Conservation (phyloP, 805 yeast genomes). For the Candida morakotiae region DNA sequence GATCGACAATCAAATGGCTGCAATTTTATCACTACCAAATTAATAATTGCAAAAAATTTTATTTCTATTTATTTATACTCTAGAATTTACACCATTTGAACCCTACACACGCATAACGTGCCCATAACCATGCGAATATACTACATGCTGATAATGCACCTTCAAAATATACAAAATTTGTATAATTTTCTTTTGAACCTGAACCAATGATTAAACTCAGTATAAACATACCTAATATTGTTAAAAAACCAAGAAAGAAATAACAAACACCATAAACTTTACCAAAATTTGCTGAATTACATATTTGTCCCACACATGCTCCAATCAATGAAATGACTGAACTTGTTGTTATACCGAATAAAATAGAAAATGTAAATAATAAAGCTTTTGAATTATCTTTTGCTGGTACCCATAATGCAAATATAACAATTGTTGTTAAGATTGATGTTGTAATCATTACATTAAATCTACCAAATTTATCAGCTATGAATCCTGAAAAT, state of each 20-base stretch:
- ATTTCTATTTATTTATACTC: background rate
- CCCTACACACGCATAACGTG: constrained; percentile 47
- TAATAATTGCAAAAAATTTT: background rate
- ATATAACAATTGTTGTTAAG: constrained; percentile 18
- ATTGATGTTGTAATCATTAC: constrained; percentile 20
- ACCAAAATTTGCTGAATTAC: constrained; percentile 52
- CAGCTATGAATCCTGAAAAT: constrained; percentile 24
- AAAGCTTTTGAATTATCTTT: constrained; percentile 18
- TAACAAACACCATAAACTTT: constrained; percentile 50
- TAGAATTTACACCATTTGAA: constrained; percentile 28
- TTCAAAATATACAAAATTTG: constrained; percentile 41
- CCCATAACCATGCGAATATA: constrained; percentile 35
- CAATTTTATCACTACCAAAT: background rate
- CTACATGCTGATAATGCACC: constrained; percentile 38
- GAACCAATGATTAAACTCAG: constrained; percentile 24
- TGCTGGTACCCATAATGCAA: constrained; percentile 31
- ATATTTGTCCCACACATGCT: constrained; percentile 56
- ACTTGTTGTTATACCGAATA: constrained; percentile 55
- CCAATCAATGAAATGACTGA: constrained; percentile 56
- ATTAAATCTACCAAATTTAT: constrained; percentile 24
- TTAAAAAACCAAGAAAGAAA: constrained; percentile 33
- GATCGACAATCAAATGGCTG: no score
- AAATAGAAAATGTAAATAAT: constrained; percentile 42
- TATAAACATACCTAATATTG: constrained; percentile 24
- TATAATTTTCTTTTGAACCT: constrained; percentile 27